Conservation (phyloP, 129 eudicot species). For the Lactuca saligna region DNA sequence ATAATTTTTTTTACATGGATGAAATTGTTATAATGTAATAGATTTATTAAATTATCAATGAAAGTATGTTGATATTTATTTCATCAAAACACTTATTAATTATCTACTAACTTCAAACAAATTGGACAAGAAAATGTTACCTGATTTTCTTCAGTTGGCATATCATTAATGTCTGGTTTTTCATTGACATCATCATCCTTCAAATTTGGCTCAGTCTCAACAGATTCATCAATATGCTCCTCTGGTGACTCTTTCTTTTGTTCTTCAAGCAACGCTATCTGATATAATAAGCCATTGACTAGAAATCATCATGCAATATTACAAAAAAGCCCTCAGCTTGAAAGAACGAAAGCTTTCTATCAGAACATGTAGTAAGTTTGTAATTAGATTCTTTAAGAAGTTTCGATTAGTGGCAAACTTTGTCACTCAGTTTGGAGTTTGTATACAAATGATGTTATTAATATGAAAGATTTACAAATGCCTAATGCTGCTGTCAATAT, state of each 20-base stretch:
- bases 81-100: no score
- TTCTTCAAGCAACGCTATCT: conserved; percentile 80
- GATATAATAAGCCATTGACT: conserved; percentile 23
- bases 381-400: background rate
- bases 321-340: background rate
- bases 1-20: no score
- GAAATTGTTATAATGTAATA: no score
- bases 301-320: conserved; percentile 1
- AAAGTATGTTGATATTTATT: no score
- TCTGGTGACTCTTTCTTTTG: conserved; percentile 63
- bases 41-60: no score
- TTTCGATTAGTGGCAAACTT: background rate
- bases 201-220: conserved; percentile 41
- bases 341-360: background rate
- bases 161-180: conserved; percentile 84
- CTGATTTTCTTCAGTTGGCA: conserved; percentile 85
- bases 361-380: background rate
- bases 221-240: conserved; percentile 60
- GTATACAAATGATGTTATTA: background rate
- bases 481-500: background rate
- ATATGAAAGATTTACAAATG: background rate
- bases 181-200: conserved; percentile 49
- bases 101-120: no score
- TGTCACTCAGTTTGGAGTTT: background rate
- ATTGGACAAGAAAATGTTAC: conserved; percentile 25